Evolutionary conservation across 148 eudicot species (phyloP).

Genomic region (Amaranthus palmeri): DNA sequence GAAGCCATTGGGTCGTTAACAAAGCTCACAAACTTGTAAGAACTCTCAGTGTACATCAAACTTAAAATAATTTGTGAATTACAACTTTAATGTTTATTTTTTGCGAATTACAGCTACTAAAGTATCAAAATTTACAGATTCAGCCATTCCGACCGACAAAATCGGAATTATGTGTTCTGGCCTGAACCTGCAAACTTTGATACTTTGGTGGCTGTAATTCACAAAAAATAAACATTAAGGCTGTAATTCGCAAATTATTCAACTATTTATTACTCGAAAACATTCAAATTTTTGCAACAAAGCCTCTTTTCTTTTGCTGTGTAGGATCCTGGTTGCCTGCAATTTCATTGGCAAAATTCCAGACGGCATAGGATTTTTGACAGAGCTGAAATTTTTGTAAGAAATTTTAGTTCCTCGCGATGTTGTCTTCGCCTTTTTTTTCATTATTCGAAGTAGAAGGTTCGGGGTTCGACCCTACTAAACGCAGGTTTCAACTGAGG

Average conservation of each 20-base stretch:
- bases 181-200: too few species aligned
- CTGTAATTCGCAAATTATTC: too few species aligned
- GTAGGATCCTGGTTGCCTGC: slow-evolving; percentile 74
- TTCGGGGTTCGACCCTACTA: too few species aligned
- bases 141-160: too few species aligned
- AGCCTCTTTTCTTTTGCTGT: slow-evolving; percentile 8
- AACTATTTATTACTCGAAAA: not conserved
- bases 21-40: slow-evolving; percentile 64
- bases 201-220: too few species aligned
- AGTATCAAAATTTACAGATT: too few species aligned
- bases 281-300: not conserved
- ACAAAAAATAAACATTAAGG: too few species aligned
- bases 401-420: slow-evolving; percentile 9
- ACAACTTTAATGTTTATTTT: too few species aligned
- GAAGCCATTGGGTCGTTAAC: slow-evolving; percentile 46
- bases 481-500: not conserved
- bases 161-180: too few species aligned
- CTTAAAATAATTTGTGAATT: too few species aligned
- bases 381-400: slow-evolving; percentile 54
- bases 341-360: slow-evolving; percentile 70
- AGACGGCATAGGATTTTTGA: slow-evolving; percentile 56
- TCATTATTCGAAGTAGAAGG: not conserved
- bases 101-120: too few species aligned
- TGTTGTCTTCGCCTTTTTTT: not conserved
- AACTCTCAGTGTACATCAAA: not conserved